Percentiles rank a stretch among this genome's conserved stretches.
phyloP scores from a whole-genome alignment of 257 asterid species.

The Anisodus acutangulus region DNA sequence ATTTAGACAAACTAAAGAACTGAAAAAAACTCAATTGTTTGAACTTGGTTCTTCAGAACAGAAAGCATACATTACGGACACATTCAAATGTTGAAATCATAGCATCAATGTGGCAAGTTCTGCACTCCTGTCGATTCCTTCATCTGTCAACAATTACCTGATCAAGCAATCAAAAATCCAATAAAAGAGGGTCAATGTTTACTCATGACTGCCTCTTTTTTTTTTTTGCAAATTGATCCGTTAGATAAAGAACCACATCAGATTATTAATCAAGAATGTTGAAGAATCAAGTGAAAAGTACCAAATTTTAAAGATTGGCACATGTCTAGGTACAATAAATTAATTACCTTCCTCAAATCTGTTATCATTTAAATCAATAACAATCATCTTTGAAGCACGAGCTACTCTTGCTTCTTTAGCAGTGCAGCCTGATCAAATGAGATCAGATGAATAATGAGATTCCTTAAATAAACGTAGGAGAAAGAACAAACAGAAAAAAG shows the following conservation, averaged over 20 bases:
- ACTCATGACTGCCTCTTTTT: background rate
- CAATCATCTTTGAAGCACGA: constrained; percentile 75
- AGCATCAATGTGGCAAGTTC: constrained; percentile 41
- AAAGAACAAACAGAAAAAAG: background rate
- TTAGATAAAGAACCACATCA: background rate
- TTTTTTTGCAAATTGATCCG: background rate
- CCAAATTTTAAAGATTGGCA: no score
- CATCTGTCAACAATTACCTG: constrained; percentile 46
- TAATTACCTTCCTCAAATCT: constrained; percentile 61
- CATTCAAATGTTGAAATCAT: constrained; percentile 55
- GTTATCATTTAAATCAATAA: constrained; percentile 60
- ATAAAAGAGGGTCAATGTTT: background rate
- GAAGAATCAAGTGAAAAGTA: background rate
- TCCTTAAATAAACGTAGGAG: background rate
- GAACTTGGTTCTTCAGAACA: background rate
- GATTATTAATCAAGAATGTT: background rate
- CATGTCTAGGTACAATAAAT: background rate
- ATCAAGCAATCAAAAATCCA: background rate
- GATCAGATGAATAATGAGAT: background rate
- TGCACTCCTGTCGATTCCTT: constrained; percentile 49
- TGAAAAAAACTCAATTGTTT: background rate
- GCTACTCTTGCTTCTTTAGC: constrained; percentile 72
- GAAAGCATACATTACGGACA: constrained; percentile 45
- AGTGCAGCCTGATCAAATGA: constrained; percentile 56
- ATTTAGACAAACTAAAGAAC: background rate